A percentile compares a stretch with the other conserved stretches of the same genome.
Evolutionary conservation across 2,329 filamentous ascomycete genomes (phyloP).

Genomic region (Balansia obtecta): DNA sequence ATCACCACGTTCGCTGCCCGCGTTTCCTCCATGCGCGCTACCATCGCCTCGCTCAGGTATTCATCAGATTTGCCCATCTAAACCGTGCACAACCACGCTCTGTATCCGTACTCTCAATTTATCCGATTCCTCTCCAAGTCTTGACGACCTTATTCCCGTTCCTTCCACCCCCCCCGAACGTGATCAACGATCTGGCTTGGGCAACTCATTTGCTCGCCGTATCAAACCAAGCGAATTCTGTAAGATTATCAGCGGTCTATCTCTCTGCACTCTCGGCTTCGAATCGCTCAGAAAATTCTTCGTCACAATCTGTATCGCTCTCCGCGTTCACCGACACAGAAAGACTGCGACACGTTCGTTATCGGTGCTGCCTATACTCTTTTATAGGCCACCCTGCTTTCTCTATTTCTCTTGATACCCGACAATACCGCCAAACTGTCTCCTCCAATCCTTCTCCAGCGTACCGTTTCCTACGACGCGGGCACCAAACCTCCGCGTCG

Average conservation of each 20-base stretch:
- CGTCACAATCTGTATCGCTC: constrained; percentile 1
- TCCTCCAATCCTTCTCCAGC: constrained; percentile 74
- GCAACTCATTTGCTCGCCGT: not conserved
- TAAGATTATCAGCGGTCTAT: not conserved
- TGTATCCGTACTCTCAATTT: constrained; percentile 4
- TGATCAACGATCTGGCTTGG: constrained; percentile 2
- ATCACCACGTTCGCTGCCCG: constrained; percentile 3
- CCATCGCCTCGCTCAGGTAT: constrained; percentile 4
- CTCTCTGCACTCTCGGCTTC: not conserved
- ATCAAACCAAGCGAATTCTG: not conserved
- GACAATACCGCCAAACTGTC: constrained; percentile 89
- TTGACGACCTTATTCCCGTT: not conserved
- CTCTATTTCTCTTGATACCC: constrained; percentile 10
- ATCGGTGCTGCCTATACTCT: constrained; percentile 6
- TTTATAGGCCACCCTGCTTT: constrained; percentile 4
- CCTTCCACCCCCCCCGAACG: not conserved
- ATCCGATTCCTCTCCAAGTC: not conserved
- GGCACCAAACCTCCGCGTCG: constrained; percentile 57
- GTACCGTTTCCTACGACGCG: constrained; percentile 84
- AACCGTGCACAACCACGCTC: constrained; percentile 2
- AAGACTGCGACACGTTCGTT: constrained; percentile 3
- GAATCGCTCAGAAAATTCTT: not conserved
- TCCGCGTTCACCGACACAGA: constrained; percentile 1
- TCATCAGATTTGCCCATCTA: not conserved
- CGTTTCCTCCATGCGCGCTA: constrained; percentile 2